Base-by-base conservation (phyloP, 208 protist genomes). In the Endotrypanum monterogeii region DNA sequence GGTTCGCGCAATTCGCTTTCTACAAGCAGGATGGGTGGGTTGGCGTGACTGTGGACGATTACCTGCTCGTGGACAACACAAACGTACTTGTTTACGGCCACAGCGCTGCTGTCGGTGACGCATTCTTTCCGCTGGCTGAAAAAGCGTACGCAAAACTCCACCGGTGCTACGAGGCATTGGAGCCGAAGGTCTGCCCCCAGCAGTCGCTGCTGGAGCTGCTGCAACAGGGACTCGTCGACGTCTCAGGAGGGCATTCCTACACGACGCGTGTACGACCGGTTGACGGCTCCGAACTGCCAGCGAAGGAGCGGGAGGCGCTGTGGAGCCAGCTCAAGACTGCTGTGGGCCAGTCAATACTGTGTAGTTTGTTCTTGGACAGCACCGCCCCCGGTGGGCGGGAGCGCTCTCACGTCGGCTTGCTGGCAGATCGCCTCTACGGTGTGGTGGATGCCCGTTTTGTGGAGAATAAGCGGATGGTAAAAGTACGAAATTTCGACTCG, bases 121-220 rank as follows among this genome's bases (percentile, higher is more conserved):
- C 90, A 54, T 82, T 93, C 48, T 89, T 96, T 46, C 83, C 92
- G 2, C 79, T 96, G 48, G 68, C 95, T 12, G 96, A 98, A 73
- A 98, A 98, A 83, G 94, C 96, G 25, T 98, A 96, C 70, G 96
- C 96, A 20, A 97, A 98, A 81, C 71, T 96, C 50, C 93, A 98
- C 79, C 86, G 90, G 63, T 97, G 88, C 75, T 98, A 98, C 80
- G 86, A 94, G 74, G 82, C 90, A 16, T 82, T 98, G 20, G 90
- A 96, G 78, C 82, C 70, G 11, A 84, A 89, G 61, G 88, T 91
- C 50, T 86, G 80, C 30, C 80, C 89, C 25, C 83, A 87, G n/a
- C 74, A 90, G 44, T 71, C 75, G 16, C 73, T 87, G 46, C 39
- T 89, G 5, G 79, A 90, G 3, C 52, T 89, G 30, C 74, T 97